Conservation (phyloP, 805 yeast genomes). For the Kodamaea kaohsiungensis region DNA sequence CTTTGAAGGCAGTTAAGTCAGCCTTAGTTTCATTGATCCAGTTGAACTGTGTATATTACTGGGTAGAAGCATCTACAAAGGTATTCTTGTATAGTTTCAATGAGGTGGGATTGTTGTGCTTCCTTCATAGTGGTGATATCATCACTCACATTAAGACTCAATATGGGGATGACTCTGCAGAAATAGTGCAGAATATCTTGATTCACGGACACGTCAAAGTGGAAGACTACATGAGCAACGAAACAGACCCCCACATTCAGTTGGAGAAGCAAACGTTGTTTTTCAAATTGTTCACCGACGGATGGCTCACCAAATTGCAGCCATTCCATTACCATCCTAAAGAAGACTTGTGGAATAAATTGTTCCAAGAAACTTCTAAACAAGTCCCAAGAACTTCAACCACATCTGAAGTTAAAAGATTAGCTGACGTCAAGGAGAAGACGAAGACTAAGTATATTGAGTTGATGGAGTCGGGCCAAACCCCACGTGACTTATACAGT, state of each 20-base stretch:
- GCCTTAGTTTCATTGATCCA: conserved; percentile 78
- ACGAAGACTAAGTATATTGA: conserved; percentile 42
- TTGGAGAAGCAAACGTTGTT: conserved; percentile 26
- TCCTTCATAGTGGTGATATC: conserved; percentile 79
- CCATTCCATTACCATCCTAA: conserved; percentile 33
- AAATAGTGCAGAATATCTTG: conserved; percentile 68
- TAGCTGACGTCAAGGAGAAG: conserved; percentile 60
- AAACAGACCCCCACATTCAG: conserved; percentile 21
- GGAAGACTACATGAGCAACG: conserved; percentile 41
- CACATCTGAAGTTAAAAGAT: conserved; percentile 41
- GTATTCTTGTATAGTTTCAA: conserved; percentile 56
- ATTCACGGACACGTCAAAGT: conserved; percentile 66
- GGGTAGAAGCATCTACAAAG: conserved; percentile 45
- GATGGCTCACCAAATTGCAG: conserved; percentile 38
- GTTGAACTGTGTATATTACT: conserved; percentile 69
- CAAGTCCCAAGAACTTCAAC: conserved; percentile 37
- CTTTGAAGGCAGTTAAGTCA: conserved; percentile 54
- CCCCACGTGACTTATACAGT: conserved; percentile 25
- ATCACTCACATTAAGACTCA: conserved; percentile 50
- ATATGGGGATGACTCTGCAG: conserved; percentile 50
- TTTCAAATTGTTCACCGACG: conserved; percentile 30
- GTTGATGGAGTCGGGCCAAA: conserved; percentile 32
- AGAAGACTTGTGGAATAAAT: conserved; percentile 39
- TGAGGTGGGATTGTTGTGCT: conserved; percentile 60
- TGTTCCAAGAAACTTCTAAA: conserved; percentile 37